phyloP scores from a whole-genome alignment of 2,329 filamentous ascomycete genomes.

The Lasiodiplodia sp. region DNA sequence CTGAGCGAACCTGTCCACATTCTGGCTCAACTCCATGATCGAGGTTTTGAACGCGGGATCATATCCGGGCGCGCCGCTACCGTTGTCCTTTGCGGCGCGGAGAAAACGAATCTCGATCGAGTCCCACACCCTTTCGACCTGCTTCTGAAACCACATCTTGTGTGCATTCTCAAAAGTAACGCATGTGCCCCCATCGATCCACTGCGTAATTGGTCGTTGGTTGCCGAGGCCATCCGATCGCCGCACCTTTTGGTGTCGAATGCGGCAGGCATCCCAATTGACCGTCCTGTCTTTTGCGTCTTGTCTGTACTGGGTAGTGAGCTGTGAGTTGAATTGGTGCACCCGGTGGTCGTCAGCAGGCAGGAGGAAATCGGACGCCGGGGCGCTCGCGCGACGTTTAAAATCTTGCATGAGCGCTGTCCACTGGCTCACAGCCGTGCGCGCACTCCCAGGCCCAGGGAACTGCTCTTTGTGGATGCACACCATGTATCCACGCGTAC shows the following conservation, averaged over 20 bases:
- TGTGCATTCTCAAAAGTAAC: slow-evolving; percentile 64
- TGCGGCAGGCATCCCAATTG: slow-evolving; percentile 65
- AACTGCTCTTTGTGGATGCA: slow-evolving; percentile 47
- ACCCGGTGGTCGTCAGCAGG: slow-evolving; percentile 62
- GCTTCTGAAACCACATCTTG: slow-evolving; percentile 56
- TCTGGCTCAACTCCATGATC: slow-evolving; percentile 73
- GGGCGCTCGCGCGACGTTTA: slow-evolving; percentile 65
- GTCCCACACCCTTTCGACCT: slow-evolving; percentile 69
- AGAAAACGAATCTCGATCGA: slow-evolving; percentile 69
- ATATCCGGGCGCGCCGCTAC: slow-evolving; percentile 47
- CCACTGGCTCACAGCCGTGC: slow-evolving; percentile 50
- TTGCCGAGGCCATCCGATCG: slow-evolving; percentile 59
- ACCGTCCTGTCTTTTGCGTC: slow-evolving; percentile 33
- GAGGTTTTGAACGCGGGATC: slow-evolving; percentile 65
- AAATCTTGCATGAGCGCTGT: slow-evolving; percentile 54
- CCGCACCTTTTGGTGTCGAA: slow-evolving; percentile 66
- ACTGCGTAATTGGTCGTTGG: slow-evolving; percentile 65
- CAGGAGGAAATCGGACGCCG: slow-evolving; percentile 68
- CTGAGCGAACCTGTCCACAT: slow-evolving; percentile 66
- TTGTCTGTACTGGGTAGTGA: not conserved
- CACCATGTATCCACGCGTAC: slow-evolving; percentile 54
- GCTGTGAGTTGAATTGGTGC: slow-evolving; percentile 48
- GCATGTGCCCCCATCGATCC: slow-evolving; percentile 62
- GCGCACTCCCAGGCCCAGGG: slow-evolving; percentile 34
- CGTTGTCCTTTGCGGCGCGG: slow-evolving; percentile 49